Percentiles rank a stretch among this genome's conserved stretches.
phyloP scores from a whole-genome alignment of 2,329 filamentous ascomycete genomes.

The Lecanicillium sp. region DNA sequence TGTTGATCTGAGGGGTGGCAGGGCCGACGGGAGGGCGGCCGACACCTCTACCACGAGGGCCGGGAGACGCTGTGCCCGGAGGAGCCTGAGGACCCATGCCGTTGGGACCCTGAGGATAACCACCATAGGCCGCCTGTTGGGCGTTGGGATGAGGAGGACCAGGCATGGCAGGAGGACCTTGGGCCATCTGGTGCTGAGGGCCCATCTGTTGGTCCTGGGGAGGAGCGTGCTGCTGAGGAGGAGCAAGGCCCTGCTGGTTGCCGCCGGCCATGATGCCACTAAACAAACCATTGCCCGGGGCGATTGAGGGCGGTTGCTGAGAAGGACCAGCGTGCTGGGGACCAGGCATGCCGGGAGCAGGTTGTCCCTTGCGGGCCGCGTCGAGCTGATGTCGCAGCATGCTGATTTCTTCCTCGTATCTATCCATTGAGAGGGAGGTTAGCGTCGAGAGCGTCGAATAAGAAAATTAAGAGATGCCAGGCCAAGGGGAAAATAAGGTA shows the following conservation, averaged over 20 bases:
- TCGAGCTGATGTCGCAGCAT: conserved; percentile 82
- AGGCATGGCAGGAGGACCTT: conserved; percentile 62
- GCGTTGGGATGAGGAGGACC: conserved; percentile 52
- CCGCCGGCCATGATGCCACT: conserved; percentile 91
- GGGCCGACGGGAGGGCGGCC: conserved; percentile 62
- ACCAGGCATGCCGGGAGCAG: conserved; percentile 52
- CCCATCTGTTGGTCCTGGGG: conserved; percentile 54
- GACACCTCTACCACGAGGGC: conserved; percentile 66
- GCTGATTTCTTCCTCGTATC: conserved; percentile 87
- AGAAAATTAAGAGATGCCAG: conserved; percentile 4
- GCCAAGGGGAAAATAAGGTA: conserved; percentile 27
- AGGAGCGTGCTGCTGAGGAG: conserved; percentile 65
- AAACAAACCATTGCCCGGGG: conserved; percentile 87
- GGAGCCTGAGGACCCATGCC: conserved; percentile 79
- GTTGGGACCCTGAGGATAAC: conserved; percentile 52
- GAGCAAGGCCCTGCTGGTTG: conserved; percentile 74
- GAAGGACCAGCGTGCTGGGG: conserved; percentile 71
- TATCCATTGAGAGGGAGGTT: conserved; percentile 28
- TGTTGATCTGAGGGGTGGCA: conserved; percentile 87
- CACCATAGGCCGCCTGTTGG: conserved; percentile 61
- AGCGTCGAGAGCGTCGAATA: not conserved
- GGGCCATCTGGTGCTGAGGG: conserved; percentile 51
- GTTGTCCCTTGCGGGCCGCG: conserved; percentile 56
- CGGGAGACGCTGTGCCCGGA: conserved; percentile 78
- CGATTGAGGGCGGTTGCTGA: conserved; percentile 81